phyloP scores from a whole-genome alignment of 2,329 filamentous ascomycete species.

The Talaromyces sp. region DNA sequence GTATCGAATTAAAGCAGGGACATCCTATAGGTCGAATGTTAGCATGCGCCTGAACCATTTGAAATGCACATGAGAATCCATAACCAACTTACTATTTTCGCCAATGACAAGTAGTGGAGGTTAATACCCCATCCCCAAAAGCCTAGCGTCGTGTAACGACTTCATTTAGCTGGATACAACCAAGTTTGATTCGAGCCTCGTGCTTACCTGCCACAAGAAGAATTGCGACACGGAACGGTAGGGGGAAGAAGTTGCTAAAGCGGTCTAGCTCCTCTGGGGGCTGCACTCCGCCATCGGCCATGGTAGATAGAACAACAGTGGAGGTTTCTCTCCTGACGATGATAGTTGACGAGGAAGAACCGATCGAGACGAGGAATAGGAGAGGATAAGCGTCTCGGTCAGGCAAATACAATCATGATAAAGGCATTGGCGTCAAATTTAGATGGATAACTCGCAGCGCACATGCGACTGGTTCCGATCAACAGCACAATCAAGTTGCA shows the following conservation, averaged over 20 bases:
- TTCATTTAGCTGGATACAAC: slow-evolving; percentile 1
- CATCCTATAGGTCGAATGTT: slow-evolving; percentile 51
- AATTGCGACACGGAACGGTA: slow-evolving; percentile 84
- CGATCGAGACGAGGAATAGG: neutral
- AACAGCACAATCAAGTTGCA: neutral
- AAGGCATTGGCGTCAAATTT: neutral
- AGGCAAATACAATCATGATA: slow-evolving; percentile 1
- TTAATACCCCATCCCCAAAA: slow-evolving; percentile 95
- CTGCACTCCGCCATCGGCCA: slow-evolving; percentile 9
- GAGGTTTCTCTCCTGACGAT: neutral
- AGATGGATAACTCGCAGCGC: neutral
- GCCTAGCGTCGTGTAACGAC: slow-evolving; percentile 47
- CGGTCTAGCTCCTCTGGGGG: slow-evolving; percentile 56
- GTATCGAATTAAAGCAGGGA: slow-evolving; percentile 80
- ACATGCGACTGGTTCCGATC: neutral
- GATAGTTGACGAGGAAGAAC: neutral
- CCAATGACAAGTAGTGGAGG: slow-evolving; percentile 73
- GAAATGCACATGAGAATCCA: neutral
- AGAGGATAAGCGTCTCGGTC: neutral
- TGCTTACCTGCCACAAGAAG: slow-evolving; percentile 74
- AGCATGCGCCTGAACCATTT: neutral
- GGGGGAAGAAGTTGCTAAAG: slow-evolving; percentile 79
- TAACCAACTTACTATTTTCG: slow-evolving; percentile 62
- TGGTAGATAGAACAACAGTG: neutral
- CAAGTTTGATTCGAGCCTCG: neutral